phyloP scores from a whole-genome alignment of 139 green algal genomes.

The Coccomyxa sp. region DNA sequence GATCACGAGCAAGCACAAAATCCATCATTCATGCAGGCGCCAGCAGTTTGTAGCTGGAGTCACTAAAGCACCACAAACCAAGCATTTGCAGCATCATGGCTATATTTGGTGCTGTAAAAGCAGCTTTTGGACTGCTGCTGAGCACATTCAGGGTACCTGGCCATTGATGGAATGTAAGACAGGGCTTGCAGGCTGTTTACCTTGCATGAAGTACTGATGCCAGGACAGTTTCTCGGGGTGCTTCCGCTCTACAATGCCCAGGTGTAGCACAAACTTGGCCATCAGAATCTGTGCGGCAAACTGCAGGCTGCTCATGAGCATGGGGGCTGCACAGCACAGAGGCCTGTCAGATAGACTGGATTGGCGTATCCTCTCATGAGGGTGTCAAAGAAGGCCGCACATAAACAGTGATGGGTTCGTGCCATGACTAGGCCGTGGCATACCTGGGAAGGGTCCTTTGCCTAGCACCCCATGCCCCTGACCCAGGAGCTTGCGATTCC shows the following conservation, averaged over 20 bases:
- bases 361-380: too few species aligned
- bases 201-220: constrained; percentile 49
- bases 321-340: constrained; percentile 52
- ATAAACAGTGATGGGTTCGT: too few species aligned
- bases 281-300: constrained; percentile 73
- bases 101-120: background rate
- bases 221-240: constrained; percentile 35
- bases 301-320: constrained; percentile 62
- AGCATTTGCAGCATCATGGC: too few species aligned
- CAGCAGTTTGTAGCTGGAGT: background rate
- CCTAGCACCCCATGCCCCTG: constrained; percentile 62
- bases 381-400: too few species aligned
- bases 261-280: constrained; percentile 39
- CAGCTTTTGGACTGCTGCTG: too few species aligned
- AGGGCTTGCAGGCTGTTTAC: constrained; percentile 19
- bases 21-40: background rate
- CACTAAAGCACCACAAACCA: too few species aligned
- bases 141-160: too few species aligned
- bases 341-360: too few species aligned
- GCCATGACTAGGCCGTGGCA: too few species aligned
- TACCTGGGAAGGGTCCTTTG: constrained; percentile 71
- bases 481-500: constrained; percentile 71
- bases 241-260: constrained; percentile 36
- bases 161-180: too few species aligned
- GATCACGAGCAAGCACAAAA: background rate